Percentiles rank a stretch among this genome's conserved stretches.
These are phyloP conservation scores for Hyaloscypha finlandica DNA, from an alignment of 495 filamentous ascomycete genomes.

Conservation along the genomic window DNA sequence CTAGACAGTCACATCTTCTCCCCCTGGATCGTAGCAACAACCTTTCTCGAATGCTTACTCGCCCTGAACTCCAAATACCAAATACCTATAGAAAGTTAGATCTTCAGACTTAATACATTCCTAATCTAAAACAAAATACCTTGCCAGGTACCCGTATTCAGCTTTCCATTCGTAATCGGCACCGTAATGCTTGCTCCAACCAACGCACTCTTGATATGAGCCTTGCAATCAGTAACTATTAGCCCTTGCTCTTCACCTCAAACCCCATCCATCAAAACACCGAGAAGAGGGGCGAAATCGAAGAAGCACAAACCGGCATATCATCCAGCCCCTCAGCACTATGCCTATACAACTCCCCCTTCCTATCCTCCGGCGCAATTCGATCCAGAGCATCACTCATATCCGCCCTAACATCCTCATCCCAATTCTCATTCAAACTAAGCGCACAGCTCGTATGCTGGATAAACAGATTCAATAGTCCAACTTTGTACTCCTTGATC, in stretches of 20 bases:
- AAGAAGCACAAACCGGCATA: constrained; percentile 65
- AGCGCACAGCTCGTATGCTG: constrained; percentile 90
- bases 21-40: constrained; percentile 94
- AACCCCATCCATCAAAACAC: neutral
- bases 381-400: constrained; percentile 91
- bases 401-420: constrained; percentile 59
- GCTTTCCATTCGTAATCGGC: constrained; percentile 81
- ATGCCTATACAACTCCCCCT: constrained; percentile 76
- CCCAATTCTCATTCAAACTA: constrained; percentile 93
- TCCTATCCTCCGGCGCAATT: constrained; percentile 73
- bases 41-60: constrained; percentile 69
- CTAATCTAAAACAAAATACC: constrained; percentile 53
- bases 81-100: neutral
- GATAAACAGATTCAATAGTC: constrained; percentile 84
- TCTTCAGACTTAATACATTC: no score
- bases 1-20: constrained; percentile 56
- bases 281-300: constrained; percentile 1
- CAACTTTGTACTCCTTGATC: constrained; percentile 76
- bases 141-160: constrained; percentile 67
- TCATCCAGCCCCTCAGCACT: constrained; percentile 86
- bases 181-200: constrained; percentile 87
- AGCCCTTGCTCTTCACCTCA: neutral
- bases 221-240: constrained; percentile 39
- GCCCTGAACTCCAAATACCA: constrained; percentile 94
- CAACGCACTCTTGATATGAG: constrained; percentile 89